Conservation (phyloP, 169 alveolate species). For the Toxoplasma gondii region DNA sequence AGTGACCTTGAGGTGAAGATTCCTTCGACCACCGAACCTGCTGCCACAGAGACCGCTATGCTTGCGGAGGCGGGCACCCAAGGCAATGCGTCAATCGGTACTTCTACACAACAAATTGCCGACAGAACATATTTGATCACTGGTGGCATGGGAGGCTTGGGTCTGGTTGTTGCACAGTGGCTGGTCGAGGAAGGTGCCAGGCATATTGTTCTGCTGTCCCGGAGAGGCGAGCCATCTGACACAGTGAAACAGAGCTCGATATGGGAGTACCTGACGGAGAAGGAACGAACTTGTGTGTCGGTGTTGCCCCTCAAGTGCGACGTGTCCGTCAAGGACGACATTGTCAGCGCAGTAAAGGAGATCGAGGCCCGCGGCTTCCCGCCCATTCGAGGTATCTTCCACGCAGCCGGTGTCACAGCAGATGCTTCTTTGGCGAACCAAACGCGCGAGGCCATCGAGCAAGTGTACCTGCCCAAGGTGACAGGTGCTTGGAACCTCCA, state of each 20-base stretch:
- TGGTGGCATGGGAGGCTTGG: slow-evolving; percentile 74
- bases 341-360: slow-evolving; percentile 7
- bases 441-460: slow-evolving; percentile 67
- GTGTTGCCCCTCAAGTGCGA: slow-evolving; percentile 52
- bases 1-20: slow-evolving; percentile 38
- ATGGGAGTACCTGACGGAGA: slow-evolving; percentile 52
- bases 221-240: slow-evolving; percentile 58
- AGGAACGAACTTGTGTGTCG: not conserved
- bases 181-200: slow-evolving; percentile 76
- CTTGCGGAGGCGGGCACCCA: not conserved
- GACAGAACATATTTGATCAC: slow-evolving; percentile 60
- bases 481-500: slow-evolving; percentile 82
- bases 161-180: slow-evolving; percentile 72
- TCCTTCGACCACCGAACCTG: not conserved
- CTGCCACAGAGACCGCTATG: not conserved
- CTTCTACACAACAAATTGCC: not conserved
- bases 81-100: not conserved
- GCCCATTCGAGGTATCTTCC: slow-evolving; percentile 60
- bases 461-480: slow-evolving; percentile 77
- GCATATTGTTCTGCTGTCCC: slow-evolving; percentile 67
- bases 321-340: slow-evolving; percentile 52
- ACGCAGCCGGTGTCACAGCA: slow-evolving; percentile 71
- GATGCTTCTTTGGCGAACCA: slow-evolving; percentile 72
- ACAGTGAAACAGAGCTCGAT: slow-evolving; percentile 18
- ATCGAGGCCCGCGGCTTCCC: slow-evolving; percentile 39